Percentiles rank a stretch among this genome's conserved stretches.
phyloP scores from a whole-genome alignment of 176 grass and related monocot genomes.

The Pontederia paniculata region DNA sequence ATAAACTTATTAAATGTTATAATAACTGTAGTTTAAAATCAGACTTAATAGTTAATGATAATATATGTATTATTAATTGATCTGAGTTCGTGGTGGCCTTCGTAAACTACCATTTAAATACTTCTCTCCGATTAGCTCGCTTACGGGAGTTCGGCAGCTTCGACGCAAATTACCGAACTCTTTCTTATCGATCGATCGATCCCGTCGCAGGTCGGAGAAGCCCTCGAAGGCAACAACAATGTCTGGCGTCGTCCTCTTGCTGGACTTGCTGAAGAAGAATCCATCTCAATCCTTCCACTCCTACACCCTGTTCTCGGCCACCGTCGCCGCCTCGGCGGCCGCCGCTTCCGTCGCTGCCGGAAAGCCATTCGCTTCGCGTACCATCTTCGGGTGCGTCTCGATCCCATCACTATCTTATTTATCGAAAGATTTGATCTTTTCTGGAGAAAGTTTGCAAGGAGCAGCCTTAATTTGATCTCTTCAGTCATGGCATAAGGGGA shows the following conservation, averaged over 20 bases:
- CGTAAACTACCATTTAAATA: no score
- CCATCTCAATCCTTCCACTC: slow-evolving; percentile 23
- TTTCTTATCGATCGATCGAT: not conserved
- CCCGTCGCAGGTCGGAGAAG: no score
- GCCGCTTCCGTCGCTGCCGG: slow-evolving; percentile 24
- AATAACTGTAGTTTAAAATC: no score
- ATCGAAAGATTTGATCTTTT: not conserved
- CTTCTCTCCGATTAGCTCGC: no score
- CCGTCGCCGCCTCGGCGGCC: slow-evolving; percentile 17
- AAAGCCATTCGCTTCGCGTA: slow-evolving; percentile 37
- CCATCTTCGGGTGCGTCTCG: slow-evolving; percentile 33
- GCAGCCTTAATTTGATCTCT: no score
- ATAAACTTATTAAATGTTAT: no score
- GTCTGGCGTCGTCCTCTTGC: slow-evolving; percentile 41
- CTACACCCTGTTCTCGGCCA: slow-evolving; percentile 31
- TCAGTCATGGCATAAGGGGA: no score
- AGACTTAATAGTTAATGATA: no score
- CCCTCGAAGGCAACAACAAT: not conserved
- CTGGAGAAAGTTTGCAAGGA: not conserved
- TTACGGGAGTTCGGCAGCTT: no score
- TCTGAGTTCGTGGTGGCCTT: no score
- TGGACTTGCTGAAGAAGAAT: slow-evolving; percentile 37
- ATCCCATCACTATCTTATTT: not conserved
- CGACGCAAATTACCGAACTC: not conserved
- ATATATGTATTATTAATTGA: no score